A percentile compares a stretch with the other conserved stretches of the same genome.
Evolutionary conservation across 1,139 yeast species (phyloP).

Genomic region (Pichia sp.): DNA sequence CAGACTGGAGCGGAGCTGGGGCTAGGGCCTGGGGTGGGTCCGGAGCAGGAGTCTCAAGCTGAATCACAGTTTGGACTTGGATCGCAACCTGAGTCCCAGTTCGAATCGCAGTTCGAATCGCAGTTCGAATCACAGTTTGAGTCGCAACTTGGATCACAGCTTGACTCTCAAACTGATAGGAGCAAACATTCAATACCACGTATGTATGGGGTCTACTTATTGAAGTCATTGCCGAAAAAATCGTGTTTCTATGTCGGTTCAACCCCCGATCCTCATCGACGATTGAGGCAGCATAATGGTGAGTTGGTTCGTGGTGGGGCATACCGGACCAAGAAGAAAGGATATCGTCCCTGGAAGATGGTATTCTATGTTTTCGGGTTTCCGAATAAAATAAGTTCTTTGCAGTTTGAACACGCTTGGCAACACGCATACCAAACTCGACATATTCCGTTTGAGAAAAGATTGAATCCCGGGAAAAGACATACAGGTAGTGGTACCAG

Average conservation of each 20-base stretch:
- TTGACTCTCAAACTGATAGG: not conserved
- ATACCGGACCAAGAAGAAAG: conserved; percentile 50
- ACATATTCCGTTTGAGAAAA: conserved; percentile 38
- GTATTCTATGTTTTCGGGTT: conserved; percentile 60
- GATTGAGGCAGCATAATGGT: conserved; percentile 79
- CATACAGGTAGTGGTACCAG: conserved; percentile 33
- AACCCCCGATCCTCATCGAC: conserved; percentile 64
- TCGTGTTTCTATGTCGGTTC: conserved; percentile 69
- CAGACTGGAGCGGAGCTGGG: not conserved
- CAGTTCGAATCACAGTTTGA: not conserved
- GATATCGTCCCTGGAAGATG: conserved; percentile 73
- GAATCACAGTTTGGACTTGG: not conserved
- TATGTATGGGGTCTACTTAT: conserved; percentile 63
- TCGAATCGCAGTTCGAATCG: not conserved
- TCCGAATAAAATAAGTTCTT: conserved; percentile 64
- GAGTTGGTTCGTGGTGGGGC: conserved; percentile 62
- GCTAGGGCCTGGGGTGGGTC: not conserved
- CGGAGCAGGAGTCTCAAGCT: not conserved
- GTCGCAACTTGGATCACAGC: conserved; percentile 2
- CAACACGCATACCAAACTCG: conserved; percentile 68
- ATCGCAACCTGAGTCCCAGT: not conserved
- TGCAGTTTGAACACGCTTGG: conserved; percentile 75
- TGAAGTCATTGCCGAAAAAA: conserved; percentile 54
- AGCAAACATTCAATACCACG: conserved; percentile 11
- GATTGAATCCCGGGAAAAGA: conserved; percentile 33